Percentiles rank a stretch among this genome's conserved stretches.
phyloP scores from a whole-genome alignment of 805 yeast genomes.

The Sugiyamaella mastotermitis region DNA sequence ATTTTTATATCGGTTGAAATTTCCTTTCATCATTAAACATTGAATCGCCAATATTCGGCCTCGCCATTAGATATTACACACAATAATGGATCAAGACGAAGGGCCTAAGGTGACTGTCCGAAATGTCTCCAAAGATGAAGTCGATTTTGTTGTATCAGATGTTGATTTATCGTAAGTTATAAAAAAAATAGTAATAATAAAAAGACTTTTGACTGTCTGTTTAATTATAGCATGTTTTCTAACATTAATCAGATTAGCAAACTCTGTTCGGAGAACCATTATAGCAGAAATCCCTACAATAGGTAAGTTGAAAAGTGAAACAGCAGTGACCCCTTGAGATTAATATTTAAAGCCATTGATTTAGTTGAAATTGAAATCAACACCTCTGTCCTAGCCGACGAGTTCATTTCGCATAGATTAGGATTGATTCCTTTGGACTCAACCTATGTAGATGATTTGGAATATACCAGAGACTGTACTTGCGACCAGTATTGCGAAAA shows the following conservation, averaged over 20 bases:
- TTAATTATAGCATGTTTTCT: not conserved
- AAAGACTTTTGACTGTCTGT: not conserved
- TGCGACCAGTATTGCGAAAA: constrained; percentile 96
- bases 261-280: constrained; percentile 86
- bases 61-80: no score
- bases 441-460: constrained; percentile 73
- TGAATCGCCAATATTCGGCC: no score
- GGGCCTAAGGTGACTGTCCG: constrained; percentile 87
- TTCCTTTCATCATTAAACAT: no score
- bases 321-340: not conserved
- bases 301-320: no score
- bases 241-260: constrained; percentile 49
- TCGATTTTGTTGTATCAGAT: constrained; percentile 81
- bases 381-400: constrained; percentile 95
- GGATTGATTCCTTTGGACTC: constrained; percentile 89
- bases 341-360: constrained; percentile 76
- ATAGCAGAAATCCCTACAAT: constrained; percentile 94
- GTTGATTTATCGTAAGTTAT: constrained; percentile 64
- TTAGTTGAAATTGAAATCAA: constrained; percentile 89
- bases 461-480: constrained; percentile 85
- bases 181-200: not conserved
- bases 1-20: no score
- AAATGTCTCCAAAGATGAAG: constrained; percentile 76
- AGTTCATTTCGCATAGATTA: constrained; percentile 87
- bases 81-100: constrained; percentile 24